These are phyloP conservation scores for Neonectria neomacrospora DNA, from an alignment of 2,329 filamentous ascomycete genomes.

Conservation along the genomic window DNA sequence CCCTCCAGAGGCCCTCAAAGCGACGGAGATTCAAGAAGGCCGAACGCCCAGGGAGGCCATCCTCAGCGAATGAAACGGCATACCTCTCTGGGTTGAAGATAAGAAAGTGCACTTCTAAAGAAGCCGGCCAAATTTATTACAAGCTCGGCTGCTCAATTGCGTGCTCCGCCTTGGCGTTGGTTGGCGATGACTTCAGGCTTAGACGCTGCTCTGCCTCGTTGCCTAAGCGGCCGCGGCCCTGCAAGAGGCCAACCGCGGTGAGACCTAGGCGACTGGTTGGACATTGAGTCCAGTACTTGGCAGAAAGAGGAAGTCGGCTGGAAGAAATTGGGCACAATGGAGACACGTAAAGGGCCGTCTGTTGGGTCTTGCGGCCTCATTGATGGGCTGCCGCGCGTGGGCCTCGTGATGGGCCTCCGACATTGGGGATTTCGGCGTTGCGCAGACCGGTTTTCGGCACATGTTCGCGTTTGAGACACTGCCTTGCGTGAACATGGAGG, in stretches of 20 bases:
- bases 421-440: conserved; percentile 20
- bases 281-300: background rate
- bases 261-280: background rate
- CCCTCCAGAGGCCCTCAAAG: background rate
- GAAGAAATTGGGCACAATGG: conserved; percentile 17
- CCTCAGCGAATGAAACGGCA: background rate
- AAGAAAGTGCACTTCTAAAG: background rate
- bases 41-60: background rate
- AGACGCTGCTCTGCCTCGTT: conserved; percentile 27
- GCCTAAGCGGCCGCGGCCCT: conserved; percentile 30
- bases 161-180: conserved; percentile 12
- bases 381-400: background rate
- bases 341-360: conserved; percentile 9
- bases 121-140: too few relatives aligned
- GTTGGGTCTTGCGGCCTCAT: conserved; percentile 8
- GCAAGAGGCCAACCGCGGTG: conserved; percentile 10
- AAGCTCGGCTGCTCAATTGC: background rate
- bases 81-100: background rate
- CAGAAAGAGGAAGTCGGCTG: conserved; percentile 13
- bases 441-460: background rate
- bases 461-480: background rate
- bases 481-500: background rate
- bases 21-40: background rate
- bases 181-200: conserved; percentile 4
- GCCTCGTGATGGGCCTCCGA: conserved; percentile 38